Base-by-base conservation (phyloP, 768 basidiomycete genomes). In the Mrakia gelida region DNA sequence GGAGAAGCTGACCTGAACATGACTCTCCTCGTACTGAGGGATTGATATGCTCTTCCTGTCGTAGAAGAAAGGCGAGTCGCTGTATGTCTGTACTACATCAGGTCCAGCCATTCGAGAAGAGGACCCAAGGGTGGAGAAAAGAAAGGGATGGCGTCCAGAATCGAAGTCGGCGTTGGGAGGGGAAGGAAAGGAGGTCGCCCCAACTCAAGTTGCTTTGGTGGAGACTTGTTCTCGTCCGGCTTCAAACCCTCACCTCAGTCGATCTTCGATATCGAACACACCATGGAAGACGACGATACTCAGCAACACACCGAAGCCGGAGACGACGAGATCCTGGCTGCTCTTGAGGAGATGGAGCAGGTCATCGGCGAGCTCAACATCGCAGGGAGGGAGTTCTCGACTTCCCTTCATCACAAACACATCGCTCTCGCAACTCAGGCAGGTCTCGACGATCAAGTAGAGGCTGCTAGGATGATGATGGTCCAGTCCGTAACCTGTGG, bases 391-490 rank as follows among this genome's bases (percentile, higher is more conserved):
- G 49, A 52, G 49, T 52, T 52, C 49, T 52, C 49, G 49, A 52
- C 15, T 52, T 52, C 49, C 34, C 86, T 90, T 0, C 92, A 94
- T 86, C 86, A 86, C 0, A 87, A 90, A 80, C 90, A 93, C 82
- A 89, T 93, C 77, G 86, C 86, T 63, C 84, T 92, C 6, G 88
- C 90, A 5, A 86, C 68, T 86, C 88, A 32, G 23, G 86, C 88
- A 28, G 89, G 87, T 75, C 86, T 90, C 85, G 87, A 89, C 16
- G 86, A 88, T 62, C 90, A 93, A 80, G 83, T 88, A 28, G 82
- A 86, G 49, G 86, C 86, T 9, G 93, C 92, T 26, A 87, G 89
- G 81, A 90, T 91, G 81, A 90, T 91, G 88, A 86, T 90, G 82
- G 84, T 89, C 5, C 87, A 75, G 73, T 62, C 38, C 9, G 26